Conservation (phyloP, 2,329 filamentous ascomycete genomes). For the Chalaropsis ovoidea region DNA sequence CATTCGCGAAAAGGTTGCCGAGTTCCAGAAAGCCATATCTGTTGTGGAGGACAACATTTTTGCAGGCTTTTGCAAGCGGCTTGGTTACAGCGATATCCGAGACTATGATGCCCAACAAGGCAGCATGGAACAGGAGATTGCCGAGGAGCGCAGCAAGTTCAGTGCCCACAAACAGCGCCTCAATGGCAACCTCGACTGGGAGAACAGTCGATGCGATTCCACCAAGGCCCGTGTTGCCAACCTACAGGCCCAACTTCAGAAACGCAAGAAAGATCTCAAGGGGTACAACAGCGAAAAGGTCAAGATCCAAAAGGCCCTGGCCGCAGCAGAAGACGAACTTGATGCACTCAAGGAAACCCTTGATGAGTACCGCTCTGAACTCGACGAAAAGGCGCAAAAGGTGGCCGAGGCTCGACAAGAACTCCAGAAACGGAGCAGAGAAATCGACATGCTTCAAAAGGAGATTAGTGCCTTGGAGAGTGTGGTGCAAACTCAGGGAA, state of each 20-base stretch:
- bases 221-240: slow-evolving; percentile 58
- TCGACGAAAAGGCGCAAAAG: slow-evolving; percentile 59
- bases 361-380: slow-evolving; percentile 56
- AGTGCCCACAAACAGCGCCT: slow-evolving; percentile 72
- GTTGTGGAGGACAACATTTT: slow-evolving; percentile 85
- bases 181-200: slow-evolving; percentile 50
- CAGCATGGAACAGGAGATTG: slow-evolving; percentile 79
- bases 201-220: slow-evolving; percentile 43
- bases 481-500: slow-evolving; percentile 74
- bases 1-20: slow-evolving; percentile 41
- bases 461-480: slow-evolving; percentile 71
- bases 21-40: slow-evolving; percentile 55
- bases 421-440: slow-evolving; percentile 72
- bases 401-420: slow-evolving; percentile 70
- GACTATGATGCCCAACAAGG: slow-evolving; percentile 92
- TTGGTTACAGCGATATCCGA: slow-evolving; percentile 81
- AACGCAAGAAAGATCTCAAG: slow-evolving; percentile 58
- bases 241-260: slow-evolving; percentile 56
- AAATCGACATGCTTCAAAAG: slow-evolving; percentile 64
- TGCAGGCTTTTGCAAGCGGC: slow-evolving; percentile 67
- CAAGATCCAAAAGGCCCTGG: slow-evolving; percentile 61
- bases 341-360: slow-evolving; percentile 64
- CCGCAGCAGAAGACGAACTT: slow-evolving; percentile 63
- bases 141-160: slow-evolving; percentile 77
- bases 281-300: slow-evolving; percentile 62